A percentile compares a stretch with the other conserved stretches of the same genome.
These are phyloP conservation scores for Termitomyces heimii DNA, from an alignment of 768 basidiomycete species.

Conservation along the genomic window DNA sequence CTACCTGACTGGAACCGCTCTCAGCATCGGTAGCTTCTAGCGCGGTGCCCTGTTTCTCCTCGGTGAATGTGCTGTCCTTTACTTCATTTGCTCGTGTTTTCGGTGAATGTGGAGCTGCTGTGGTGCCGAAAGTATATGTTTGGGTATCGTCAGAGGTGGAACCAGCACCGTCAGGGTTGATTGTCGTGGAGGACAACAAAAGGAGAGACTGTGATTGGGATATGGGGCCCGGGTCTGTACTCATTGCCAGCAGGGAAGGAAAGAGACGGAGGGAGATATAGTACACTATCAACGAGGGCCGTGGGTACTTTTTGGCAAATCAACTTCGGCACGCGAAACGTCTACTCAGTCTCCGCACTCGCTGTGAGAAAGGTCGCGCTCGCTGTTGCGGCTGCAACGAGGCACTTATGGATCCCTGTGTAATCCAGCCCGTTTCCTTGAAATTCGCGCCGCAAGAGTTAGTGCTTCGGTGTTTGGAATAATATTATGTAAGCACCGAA, in stretches of 20 bases:
- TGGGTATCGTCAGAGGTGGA: conserved; percentile 16
- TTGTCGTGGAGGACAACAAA: conserved; percentile 20
- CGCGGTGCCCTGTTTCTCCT: neutral
- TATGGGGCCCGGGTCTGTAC: conserved; percentile 31
- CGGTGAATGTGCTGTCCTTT: conserved; percentile 1
- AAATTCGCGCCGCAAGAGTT: neutral
- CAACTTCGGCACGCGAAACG: conserved; percentile 12
- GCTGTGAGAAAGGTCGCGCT: conserved; percentile 1
- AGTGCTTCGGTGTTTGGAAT: conserved; percentile 3
- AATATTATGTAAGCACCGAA: conserved; percentile 13
- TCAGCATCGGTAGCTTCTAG: neutral
- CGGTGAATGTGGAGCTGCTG: conserved; percentile 8
- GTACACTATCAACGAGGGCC: conserved; percentile 26
- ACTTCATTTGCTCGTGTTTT: conserved; percentile 8
- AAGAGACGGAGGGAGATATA: conserved; percentile 17
- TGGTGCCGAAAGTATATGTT: conserved; percentile 10
- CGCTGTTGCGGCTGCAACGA: neutral
- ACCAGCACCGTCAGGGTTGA: conserved; percentile 24
- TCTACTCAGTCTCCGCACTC: neutral
- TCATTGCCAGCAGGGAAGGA: conserved; percentile 35
- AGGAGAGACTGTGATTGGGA: conserved; percentile 23
- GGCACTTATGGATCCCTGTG: neutral
- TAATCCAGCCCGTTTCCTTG: neutral
- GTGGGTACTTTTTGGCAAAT: conserved; percentile 33
- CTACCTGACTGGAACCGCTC: neutral